These are phyloP conservation scores for Haemoproteus tartakovskyi DNA, from an alignment of 169 alveolate species.

Conservation along the genomic window DNA sequence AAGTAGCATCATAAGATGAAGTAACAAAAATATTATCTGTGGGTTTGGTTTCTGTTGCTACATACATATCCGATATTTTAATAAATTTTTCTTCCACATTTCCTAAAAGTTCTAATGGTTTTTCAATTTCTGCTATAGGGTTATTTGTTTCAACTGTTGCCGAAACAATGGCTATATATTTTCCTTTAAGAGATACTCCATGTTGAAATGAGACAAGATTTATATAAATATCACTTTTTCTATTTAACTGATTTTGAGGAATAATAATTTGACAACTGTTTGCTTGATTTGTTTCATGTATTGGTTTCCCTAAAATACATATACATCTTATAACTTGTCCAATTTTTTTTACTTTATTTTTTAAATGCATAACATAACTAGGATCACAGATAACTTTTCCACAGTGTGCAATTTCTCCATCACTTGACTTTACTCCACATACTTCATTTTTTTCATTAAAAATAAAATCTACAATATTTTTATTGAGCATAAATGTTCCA, in stretches of 20 bases:
- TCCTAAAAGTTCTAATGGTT: constrained; percentile 94
- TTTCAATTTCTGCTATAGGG: constrained; percentile 90
- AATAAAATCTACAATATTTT: constrained; percentile 87
- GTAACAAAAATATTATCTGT: constrained; percentile 90
- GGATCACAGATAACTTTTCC: constrained; percentile 95
- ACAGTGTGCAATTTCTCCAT: constrained; percentile 90
- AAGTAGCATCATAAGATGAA: constrained; percentile 93
- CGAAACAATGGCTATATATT: constrained; percentile 92
- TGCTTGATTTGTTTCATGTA: constrained; percentile 92
- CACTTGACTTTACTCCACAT: constrained; percentile 88
- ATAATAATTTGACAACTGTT: constrained; percentile 93
- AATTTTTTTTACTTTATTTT: constrained; percentile 72
- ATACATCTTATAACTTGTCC: constrained; percentile 87
- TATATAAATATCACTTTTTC: constrained; percentile 91
- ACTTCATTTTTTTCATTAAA: constrained; percentile 91
- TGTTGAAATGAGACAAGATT: constrained; percentile 91
- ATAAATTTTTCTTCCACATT: constrained; percentile 89
- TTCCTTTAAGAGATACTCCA: constrained; percentile 93
- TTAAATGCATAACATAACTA: constrained; percentile 80
- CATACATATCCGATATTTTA: constrained; percentile 86
- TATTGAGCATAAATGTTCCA: constrained; percentile 95
- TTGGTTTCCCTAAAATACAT: constrained; percentile 93
- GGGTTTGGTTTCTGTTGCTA: constrained; percentile 85
- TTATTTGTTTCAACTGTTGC: constrained; percentile 95
- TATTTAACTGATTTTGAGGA: constrained; percentile 92